Evolutionary conservation across 768 basidiomycete species (phyloP).

Genomic region (Lenzites betulinus): DNA sequence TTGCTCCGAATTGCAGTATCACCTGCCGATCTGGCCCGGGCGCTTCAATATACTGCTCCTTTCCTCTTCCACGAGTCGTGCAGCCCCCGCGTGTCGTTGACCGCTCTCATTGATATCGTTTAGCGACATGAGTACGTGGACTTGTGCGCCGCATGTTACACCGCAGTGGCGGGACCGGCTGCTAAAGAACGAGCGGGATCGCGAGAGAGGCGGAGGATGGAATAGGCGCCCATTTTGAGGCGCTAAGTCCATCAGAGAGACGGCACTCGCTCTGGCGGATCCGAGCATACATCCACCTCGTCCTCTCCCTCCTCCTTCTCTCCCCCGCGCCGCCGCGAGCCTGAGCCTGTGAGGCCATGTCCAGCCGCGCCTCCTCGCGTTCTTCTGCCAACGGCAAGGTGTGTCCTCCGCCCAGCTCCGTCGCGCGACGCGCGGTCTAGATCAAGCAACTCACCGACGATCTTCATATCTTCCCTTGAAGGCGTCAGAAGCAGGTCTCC

Average conservation of each 20-base stretch:
- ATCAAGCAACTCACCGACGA: slow-evolving; percentile 10
- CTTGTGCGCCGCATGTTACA: background rate
- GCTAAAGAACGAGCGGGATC: background rate
- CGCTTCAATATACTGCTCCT: no score
- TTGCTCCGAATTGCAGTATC: no score
- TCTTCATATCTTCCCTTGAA: slow-evolving; percentile 10
- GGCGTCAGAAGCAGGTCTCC: slow-evolving; percentile 19
- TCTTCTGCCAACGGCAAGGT: slow-evolving; percentile 13
- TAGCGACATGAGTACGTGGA: background rate
- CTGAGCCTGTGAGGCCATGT: slow-evolving; percentile 21
- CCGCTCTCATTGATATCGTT: background rate
- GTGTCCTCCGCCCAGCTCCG: background rate
- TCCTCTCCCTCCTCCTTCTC: background rate
- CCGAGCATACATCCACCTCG: background rate
- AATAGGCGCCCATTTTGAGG: slow-evolving; percentile 12
- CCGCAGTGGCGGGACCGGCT: background rate
- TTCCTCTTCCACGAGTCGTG: no score
- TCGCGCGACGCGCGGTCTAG: background rate
- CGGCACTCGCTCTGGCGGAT: background rate
- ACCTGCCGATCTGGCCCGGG: no score
- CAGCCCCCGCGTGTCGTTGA: no score
- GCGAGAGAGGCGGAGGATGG: slow-evolving; percentile 2
- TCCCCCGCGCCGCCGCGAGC: background rate
- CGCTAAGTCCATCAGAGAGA: background rate
- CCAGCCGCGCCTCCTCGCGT: slow-evolving; percentile 9